Percentiles rank a stretch among this genome's conserved stretches.
Conservation (phyloP, 108 stramenopile genomes). For the Skeletonema potamos region DNA sequence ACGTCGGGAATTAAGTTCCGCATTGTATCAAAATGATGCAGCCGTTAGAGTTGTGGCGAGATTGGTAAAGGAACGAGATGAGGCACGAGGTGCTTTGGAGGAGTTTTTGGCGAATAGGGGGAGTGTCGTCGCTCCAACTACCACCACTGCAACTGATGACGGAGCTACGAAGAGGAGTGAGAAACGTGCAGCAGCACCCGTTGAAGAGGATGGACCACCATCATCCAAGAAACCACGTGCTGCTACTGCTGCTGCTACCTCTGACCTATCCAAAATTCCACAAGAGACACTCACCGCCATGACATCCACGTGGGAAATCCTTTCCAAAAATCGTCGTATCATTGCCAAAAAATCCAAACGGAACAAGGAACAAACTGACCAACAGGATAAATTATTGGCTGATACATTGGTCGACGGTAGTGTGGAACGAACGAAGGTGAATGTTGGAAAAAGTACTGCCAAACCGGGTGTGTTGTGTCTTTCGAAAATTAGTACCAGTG, state of each 20-base stretch:
- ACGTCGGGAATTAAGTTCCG: conserved; percentile 80
- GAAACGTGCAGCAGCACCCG: conserved; percentile 20
- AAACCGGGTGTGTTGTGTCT: conserved; percentile 46
- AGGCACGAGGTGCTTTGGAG: conserved; percentile 60
- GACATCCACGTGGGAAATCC: conserved; percentile 53
- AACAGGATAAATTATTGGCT: conserved; percentile 10
- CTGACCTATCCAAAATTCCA: conserved; percentile 37
- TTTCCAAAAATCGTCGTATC: conserved; percentile 25
- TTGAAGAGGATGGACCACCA: conserved; percentile 12
- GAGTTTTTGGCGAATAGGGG: conserved; percentile 39
- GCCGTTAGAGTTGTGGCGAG: conserved; percentile 93
- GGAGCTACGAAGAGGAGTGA: not conserved
- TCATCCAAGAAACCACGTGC: conserved; percentile 8
- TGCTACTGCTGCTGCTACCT: not conserved
- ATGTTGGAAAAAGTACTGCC: conserved; percentile 59
- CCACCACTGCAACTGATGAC: not conserved
- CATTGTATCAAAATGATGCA: conserved; percentile 97
- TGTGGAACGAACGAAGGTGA: conserved; percentile 29
- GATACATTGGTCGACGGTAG: conserved; percentile 45
- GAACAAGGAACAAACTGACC: conserved; percentile 10
- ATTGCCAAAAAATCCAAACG: conserved; percentile 29
- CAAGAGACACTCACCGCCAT: conserved; percentile 46
- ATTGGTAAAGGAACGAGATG: conserved; percentile 87
- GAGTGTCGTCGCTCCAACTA: conserved; percentile 2
- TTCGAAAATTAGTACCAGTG: not conserved